Percentiles rank a stretch among this genome's conserved stretches.
These are phyloP conservation scores for Periconia sp. DNA, from an alignment of 2,329 filamentous ascomycete species.

Conservation along the genomic window DNA sequence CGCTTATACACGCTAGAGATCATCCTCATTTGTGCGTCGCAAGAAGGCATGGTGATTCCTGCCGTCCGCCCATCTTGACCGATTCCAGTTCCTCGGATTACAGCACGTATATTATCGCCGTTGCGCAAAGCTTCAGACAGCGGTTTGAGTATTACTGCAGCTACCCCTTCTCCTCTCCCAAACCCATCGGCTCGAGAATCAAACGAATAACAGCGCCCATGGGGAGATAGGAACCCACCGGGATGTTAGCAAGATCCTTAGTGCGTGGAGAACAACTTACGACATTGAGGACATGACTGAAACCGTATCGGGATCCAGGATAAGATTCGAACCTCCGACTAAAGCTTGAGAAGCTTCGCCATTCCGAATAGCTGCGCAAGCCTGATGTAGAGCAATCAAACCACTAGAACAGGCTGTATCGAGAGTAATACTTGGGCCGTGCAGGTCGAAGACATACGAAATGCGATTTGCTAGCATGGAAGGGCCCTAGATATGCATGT, in stretches of 20 bases:
- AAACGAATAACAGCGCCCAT: constrained; percentile 32
- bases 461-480: constrained; percentile 16
- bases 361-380: constrained; percentile 7
- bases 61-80: constrained; percentile 12
- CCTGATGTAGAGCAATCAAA: constrained; percentile 13
- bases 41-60: constrained; percentile 18
- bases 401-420: constrained; percentile 21
- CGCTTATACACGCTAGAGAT: constrained; percentile 34
- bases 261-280: neutral
- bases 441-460: constrained; percentile 16
- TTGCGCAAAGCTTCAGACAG: constrained; percentile 14
- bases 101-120: constrained; percentile 23
- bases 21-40: constrained; percentile 47
- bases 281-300: constrained; percentile 8
- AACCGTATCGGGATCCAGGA: constrained; percentile 11
- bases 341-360: neutral
- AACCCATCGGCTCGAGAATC: constrained; percentile 65
- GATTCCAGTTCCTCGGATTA: constrained; percentile 21
- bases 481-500: neutral
- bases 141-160: constrained; percentile 26
- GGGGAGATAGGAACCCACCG: constrained; percentile 32
- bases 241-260: neutral
- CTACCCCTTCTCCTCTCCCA: constrained; percentile 62
- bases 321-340: constrained; percentile 8
- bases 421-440: constrained; percentile 14